Evolutionary conservation across 495 filamentous ascomycete species (phyloP).

Genomic region (Trichoderma asperelloides): DNA sequence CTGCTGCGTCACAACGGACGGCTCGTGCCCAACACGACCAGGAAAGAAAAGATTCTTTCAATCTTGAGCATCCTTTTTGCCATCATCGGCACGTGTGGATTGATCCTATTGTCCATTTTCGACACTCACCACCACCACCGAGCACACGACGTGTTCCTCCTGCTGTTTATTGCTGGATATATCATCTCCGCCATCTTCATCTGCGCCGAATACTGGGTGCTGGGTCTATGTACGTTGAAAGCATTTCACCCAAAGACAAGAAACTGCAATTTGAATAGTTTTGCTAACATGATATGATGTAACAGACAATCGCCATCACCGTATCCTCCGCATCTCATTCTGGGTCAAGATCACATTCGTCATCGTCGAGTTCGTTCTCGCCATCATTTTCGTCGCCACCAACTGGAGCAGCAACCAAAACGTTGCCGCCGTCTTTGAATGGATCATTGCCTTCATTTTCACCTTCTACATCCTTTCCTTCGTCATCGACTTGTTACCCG

Average conservation of each 20-base stretch:
- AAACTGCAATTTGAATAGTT: neutral
- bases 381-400: conserved; percentile 51
- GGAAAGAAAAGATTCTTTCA: conserved; percentile 60
- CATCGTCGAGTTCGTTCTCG: conserved; percentile 65
- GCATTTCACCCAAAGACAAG: neutral
- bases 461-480: conserved; percentile 85
- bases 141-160: conserved; percentile 68
- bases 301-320: conserved; percentile 59
- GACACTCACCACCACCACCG: conserved; percentile 59
- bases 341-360: conserved; percentile 76
- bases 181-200: conserved; percentile 74
- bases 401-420: conserved; percentile 37
- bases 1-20: conserved; percentile 72
- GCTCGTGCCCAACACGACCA: conserved; percentile 58
- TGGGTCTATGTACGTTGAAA: conserved; percentile 37
- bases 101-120: conserved; percentile 78
- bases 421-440: conserved; percentile 53
- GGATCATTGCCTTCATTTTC: conserved; percentile 84
- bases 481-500: conserved; percentile 78
- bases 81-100: conserved; percentile 62
- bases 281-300: neutral
- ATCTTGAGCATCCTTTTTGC: conserved; percentile 62
- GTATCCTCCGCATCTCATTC: conserved; percentile 66
- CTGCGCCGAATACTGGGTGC: conserved; percentile 77
- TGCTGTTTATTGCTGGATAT: conserved; percentile 79